Conservation (phyloP, 148 eudicot species). For the Rheum nobile region DNA sequence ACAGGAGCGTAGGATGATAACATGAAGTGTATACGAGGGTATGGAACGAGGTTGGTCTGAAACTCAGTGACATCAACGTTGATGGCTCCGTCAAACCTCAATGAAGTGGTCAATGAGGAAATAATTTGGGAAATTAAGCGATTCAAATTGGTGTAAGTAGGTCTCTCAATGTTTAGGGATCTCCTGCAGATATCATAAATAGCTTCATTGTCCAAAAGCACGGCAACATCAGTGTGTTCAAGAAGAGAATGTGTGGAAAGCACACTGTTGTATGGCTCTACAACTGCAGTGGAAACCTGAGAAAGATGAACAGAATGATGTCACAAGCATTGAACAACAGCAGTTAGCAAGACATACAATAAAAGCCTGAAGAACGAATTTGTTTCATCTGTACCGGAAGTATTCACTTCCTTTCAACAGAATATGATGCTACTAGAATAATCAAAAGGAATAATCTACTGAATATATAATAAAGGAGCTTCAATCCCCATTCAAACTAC, state of each 20-base stretch:
- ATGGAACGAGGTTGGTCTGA: slow-evolving; percentile 10
- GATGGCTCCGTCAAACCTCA: slow-evolving; percentile 11
- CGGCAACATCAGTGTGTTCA: slow-evolving; percentile 10
- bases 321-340: background rate
- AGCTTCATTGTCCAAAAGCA: slow-evolving; percentile 13
- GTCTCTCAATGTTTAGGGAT: slow-evolving; percentile 7
- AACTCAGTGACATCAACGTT: slow-evolving; percentile 10
- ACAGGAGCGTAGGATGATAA: slow-evolving; percentile 8
- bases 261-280: slow-evolving; percentile 13
- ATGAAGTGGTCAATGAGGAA: slow-evolving; percentile 10
- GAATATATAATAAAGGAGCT: background rate
- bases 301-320: background rate
- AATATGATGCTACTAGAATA: background rate
- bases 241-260: slow-evolving; percentile 11
- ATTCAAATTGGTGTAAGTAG: slow-evolving; percentile 8
- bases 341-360: background rate
- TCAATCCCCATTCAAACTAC: background rate
- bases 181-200: slow-evolving; percentile 11
- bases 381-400: no score
- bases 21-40: slow-evolving; percentile 10
- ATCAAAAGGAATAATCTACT: background rate
- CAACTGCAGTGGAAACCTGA: slow-evolving; percentile 12
- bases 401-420: no score
- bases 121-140: slow-evolving; percentile 8
- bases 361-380: background rate